Evolutionary conservation across 768 basidiomycete genomes (phyloP).

Genomic region (Termitomyces heimii): DNA sequence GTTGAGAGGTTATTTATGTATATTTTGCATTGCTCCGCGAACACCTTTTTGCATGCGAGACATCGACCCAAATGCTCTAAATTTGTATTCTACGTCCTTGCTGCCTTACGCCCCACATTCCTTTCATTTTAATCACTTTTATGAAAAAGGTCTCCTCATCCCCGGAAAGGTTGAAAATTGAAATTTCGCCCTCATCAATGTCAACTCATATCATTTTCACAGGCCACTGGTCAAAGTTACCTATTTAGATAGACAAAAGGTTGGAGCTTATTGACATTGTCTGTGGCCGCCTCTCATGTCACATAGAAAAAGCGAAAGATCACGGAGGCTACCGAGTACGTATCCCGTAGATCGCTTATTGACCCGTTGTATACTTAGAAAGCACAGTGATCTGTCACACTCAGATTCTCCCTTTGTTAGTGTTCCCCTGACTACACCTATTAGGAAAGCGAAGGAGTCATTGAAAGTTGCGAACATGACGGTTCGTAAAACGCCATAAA

Average conservation of each 20-base stretch:
- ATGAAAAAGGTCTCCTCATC: slow-evolving; percentile 13
- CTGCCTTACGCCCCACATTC: slow-evolving; percentile 12
- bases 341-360: background rate
- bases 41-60: background rate
- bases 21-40: background rate
- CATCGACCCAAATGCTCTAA: background rate
- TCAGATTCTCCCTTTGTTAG: slow-evolving; percentile 1
- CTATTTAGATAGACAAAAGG: slow-evolving; percentile 31
- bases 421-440: background rate
- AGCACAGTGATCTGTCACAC: slow-evolving; percentile 8
- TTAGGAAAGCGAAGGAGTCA: background rate
- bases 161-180: slow-evolving; percentile 12
- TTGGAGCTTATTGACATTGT: slow-evolving; percentile 9
- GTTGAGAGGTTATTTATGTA: background rate
- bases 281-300: slow-evolving; percentile 4
- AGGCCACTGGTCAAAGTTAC: slow-evolving; percentile 21
- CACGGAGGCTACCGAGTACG: slow-evolving; percentile 14
- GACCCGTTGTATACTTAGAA: slow-evolving; percentile 1
- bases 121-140: slow-evolving; percentile 2
- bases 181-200: background rate
- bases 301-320: slow-evolving; percentile 20
- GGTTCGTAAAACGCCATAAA: slow-evolving; percentile 1
- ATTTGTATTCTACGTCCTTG: background rate
- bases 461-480: background rate
- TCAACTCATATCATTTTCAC: background rate